Percentiles rank a stretch among this genome's conserved stretches.
Conservation (phyloP, 352 stramenopile genomes). For the Pythium angustatum region DNA sequence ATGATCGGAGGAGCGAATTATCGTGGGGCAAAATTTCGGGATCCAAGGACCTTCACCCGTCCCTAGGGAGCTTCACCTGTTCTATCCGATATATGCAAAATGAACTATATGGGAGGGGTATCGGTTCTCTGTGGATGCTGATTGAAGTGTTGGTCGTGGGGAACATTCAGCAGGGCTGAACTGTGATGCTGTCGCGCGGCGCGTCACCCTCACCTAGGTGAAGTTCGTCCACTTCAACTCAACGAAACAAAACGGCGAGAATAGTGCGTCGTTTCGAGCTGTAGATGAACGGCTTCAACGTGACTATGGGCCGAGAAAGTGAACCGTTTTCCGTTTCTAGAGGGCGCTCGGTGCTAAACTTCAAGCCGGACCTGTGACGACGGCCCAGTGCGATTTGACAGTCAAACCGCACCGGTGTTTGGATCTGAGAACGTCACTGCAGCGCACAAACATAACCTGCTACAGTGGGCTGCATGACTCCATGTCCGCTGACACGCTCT, state of each 20-base stretch:
- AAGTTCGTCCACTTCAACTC: conserved; percentile 29
- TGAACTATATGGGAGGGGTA: too few species aligned
- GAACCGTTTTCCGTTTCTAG: background rate
- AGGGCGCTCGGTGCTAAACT: conserved; percentile 2
- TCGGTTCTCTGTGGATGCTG: background rate
- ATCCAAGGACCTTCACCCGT: background rate
- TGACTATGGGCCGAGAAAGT: background rate
- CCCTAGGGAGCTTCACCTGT: too few species aligned
- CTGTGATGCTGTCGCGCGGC: conserved; percentile 18
- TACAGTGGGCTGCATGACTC: too few species aligned
- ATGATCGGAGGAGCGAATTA: background rate
- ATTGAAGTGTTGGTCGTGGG: conserved; percentile 18
- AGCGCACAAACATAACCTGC: too few species aligned
- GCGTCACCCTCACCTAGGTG: conserved; percentile 21
- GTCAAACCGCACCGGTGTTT: too few species aligned
- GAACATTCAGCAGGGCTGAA: conserved; percentile 22
- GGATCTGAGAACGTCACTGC: too few species aligned
- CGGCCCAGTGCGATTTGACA: background rate
- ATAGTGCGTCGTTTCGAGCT: conserved; percentile 20
- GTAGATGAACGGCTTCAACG: conserved; percentile 33
- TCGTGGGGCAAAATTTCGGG: background rate
- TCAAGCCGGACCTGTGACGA: conserved; percentile 8
- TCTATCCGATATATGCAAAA: too few species aligned
- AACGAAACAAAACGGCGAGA: background rate
- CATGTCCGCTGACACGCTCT: too few species aligned